A percentile compares a stretch with the other conserved stretches of the same genome.
Conservation (phyloP, 139 green algal genomes). For the Chlamydomonas applanata region DNA sequence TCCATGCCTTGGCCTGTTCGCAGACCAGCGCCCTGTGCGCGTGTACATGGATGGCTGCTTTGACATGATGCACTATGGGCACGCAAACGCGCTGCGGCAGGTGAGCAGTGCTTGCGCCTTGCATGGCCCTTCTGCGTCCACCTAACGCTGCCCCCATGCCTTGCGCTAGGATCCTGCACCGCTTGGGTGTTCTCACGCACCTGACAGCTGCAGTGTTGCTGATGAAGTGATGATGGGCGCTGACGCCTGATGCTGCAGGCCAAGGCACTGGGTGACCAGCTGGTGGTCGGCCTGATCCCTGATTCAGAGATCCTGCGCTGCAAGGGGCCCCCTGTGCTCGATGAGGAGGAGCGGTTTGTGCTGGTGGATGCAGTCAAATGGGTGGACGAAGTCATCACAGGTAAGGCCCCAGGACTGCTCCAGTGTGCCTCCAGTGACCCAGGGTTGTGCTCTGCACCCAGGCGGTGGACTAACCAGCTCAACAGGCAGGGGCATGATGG, state of each 20-base stretch:
- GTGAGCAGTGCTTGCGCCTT: slow-evolving; percentile 21
- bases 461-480: too few relatives aligned
- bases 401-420: slow-evolving; percentile 16
- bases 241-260: slow-evolving; percentile 48
- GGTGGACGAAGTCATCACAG: slow-evolving; percentile 96
- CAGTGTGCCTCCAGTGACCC: too few relatives aligned
- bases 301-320: slow-evolving; percentile 91
- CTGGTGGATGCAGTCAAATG: slow-evolving; percentile 95
- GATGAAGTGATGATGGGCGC: too few relatives aligned
- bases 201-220: too few relatives aligned
- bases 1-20: neutral
- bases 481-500: too few relatives aligned
- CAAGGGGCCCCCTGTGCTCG: slow-evolving; percentile 93
- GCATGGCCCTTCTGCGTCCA: neutral
- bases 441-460: too few relatives aligned
- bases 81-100: slow-evolving; percentile 97
- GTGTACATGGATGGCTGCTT: slow-evolving; percentile 99
- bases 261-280: slow-evolving; percentile 81
- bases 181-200: too few relatives aligned
- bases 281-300: slow-evolving; percentile 94
- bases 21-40: slow-evolving; percentile 71
- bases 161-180: too few relatives aligned
- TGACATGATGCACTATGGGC: slow-evolving; percentile 99
- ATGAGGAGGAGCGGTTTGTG: slow-evolving; percentile 80
- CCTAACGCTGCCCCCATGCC: neutral